phyloP scores from a whole-genome alignment of 2,329 filamentous ascomycete genomes.

The Atkinsonella texensis region DNA sequence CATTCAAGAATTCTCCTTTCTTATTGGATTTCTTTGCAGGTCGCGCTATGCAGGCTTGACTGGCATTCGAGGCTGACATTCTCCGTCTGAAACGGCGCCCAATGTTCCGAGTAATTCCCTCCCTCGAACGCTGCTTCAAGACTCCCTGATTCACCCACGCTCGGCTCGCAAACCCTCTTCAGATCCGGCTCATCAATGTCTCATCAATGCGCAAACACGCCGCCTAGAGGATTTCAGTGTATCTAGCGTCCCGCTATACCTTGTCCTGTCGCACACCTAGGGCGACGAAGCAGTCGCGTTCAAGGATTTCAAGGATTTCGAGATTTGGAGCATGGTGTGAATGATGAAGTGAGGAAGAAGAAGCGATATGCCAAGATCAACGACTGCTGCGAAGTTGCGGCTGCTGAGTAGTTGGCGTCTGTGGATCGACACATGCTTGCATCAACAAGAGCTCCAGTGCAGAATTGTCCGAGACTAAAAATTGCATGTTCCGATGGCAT shows the following conservation, averaged over 20 bases:
- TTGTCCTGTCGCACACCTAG: slow-evolving; percentile 13
- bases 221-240: neutral
- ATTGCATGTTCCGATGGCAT: slow-evolving; percentile 12
- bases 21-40: too few species aligned
- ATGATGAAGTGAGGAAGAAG: slow-evolving; percentile 1
- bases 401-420: slow-evolving; percentile 1
- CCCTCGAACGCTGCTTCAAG: too few species aligned
- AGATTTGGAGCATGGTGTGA: slow-evolving; percentile 4
- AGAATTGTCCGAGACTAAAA: neutral
- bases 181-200: neutral
- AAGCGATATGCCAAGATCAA: slow-evolving; percentile 6
- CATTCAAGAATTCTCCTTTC: too few species aligned
- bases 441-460: slow-evolving; percentile 10
- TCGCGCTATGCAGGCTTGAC: too few species aligned
- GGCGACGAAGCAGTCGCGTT: slow-evolving; percentile 10
- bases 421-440: slow-evolving; percentile 12
- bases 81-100: too few species aligned
- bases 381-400: slow-evolving; percentile 8
- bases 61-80: too few species aligned
- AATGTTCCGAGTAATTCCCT: too few species aligned
- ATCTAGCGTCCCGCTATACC: slow-evolving; percentile 7
- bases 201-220: neutral
- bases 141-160: too few species aligned
- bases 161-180: neutral
- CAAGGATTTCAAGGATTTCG: slow-evolving; percentile 8